These are phyloP conservation scores for Paracoccidioides lutzii DNA, from an alignment of 2,329 filamentous ascomycete genomes.

Conservation along the genomic window DNA sequence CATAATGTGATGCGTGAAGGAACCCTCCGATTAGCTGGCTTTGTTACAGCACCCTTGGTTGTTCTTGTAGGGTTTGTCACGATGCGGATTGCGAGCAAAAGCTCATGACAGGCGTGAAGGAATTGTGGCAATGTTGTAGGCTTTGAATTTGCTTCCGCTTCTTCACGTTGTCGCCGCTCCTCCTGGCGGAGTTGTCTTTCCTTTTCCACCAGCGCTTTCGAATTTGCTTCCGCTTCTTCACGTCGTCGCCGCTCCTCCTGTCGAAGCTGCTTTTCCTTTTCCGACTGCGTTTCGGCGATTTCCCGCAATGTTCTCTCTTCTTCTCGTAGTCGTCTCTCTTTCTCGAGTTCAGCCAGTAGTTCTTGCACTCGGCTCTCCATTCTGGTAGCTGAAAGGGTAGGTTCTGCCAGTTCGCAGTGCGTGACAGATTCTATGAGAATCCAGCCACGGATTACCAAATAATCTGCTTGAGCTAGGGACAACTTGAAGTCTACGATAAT, in stretches of 20 bases:
- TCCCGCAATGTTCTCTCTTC: not conserved
- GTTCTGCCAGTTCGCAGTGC: not conserved
- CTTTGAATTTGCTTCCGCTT: slow-evolving; percentile 5
- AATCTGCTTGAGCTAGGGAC: not conserved
- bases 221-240: slow-evolving; percentile 2
- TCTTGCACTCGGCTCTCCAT: slow-evolving; percentile 2
- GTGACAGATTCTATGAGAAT: not conserved
- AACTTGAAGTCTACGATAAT: not conserved
- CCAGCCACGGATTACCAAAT: not conserved
- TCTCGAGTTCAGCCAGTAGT: slow-evolving; percentile 1
- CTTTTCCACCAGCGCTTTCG: not conserved
- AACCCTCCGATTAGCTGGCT: slow-evolving; percentile 7
- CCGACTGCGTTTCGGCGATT: not conserved
- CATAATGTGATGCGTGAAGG: slow-evolving; percentile 7
- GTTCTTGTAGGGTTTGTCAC: slow-evolving; percentile 8
- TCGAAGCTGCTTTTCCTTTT: not conserved
- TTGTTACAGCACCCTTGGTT: slow-evolving; percentile 9
- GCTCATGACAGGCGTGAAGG: slow-evolving; percentile 7
- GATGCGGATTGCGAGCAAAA: slow-evolving; percentile 7
- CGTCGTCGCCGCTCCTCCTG: slow-evolving; percentile 1
- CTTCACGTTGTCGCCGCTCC: not conserved
- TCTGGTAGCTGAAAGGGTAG: not conserved
- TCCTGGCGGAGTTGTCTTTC: not conserved
- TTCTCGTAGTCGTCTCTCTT: slow-evolving; percentile 3
- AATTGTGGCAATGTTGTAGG: slow-evolving; percentile 2